A percentile compares a stretch with the other conserved stretches of the same genome.
Conservation (phyloP, 2,329 filamentous ascomycete species). For the Pseudogymnoascus sp. region DNA sequence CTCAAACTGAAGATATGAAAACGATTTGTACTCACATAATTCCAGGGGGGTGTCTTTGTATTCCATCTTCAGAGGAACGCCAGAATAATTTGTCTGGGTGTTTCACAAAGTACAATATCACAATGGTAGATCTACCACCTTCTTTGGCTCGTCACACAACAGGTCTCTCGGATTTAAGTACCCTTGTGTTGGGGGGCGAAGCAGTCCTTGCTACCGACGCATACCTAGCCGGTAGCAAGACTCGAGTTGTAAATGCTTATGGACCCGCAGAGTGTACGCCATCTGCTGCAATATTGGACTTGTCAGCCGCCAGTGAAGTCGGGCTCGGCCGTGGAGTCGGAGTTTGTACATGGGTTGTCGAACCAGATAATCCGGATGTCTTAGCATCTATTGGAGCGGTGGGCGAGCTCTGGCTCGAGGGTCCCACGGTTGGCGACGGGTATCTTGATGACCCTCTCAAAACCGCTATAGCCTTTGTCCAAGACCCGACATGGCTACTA, state of each 20-base stretch:
- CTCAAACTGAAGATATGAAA: background rate
- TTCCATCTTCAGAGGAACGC: conserved; percentile 18
- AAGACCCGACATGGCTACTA: conserved; percentile 25
- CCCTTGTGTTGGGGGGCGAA: conserved; percentile 18
- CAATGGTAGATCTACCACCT: conserved; percentile 17
- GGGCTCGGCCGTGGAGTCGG: background rate
- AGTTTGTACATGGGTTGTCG: conserved; percentile 31
- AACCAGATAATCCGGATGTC: conserved; percentile 31
- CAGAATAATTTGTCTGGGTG: conserved; percentile 15
- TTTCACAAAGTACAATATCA: conserved; percentile 15
- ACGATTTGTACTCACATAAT: background rate
- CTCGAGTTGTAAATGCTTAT: conserved; percentile 16
- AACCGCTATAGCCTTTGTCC: conserved; percentile 31
- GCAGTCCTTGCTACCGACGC: background rate
- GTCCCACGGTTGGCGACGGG: conserved; percentile 31
- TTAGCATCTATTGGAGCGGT: conserved; percentile 29
- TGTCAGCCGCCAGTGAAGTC: background rate
- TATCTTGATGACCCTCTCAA: conserved; percentile 33
- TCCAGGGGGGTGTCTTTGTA: conserved; percentile 15
- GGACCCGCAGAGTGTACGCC: conserved; percentile 18
- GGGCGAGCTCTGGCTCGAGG: conserved; percentile 34
- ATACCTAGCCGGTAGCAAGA: conserved; percentile 12
- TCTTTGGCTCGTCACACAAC: conserved; percentile 14
- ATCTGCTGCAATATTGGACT: background rate
- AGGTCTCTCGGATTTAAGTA: conserved; percentile 13